Evolutionary conservation across 78 protist genomes (phyloP).

Genomic region (Dictyostelium brefeldianum): DNA sequence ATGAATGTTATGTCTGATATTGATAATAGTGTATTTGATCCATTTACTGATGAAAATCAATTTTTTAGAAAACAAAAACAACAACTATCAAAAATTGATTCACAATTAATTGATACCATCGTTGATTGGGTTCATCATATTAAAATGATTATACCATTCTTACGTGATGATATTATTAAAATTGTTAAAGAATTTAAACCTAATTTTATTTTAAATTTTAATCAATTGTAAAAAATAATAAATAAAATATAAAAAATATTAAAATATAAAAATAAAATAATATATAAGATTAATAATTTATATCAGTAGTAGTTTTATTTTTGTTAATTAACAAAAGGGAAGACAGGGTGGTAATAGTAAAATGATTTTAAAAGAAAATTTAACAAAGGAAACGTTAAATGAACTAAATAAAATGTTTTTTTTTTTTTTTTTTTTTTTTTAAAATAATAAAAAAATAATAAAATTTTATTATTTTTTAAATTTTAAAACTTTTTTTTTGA

Average conservation of each 20-base stretch:
- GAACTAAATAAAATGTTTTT: not conserved
- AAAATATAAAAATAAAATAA: not conserved
- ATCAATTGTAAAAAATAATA: not conserved
- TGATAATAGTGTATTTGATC: not conserved
- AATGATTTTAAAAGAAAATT: too few species aligned
- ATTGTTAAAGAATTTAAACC: constrained; percentile 8
- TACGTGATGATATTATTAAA: constrained; percentile 10
- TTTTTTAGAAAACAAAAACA: not conserved
- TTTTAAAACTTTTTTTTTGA: too few species aligned
- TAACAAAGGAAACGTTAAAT: too few species aligned
- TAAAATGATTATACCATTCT: not conserved
- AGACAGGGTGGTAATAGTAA: too few species aligned
- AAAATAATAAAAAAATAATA: not conserved
- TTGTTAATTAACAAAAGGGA: too few species aligned
- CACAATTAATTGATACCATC: constrained; percentile 11
- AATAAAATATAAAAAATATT: not conserved
- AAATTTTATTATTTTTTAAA: not conserved
- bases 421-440: not conserved
- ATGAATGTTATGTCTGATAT: not conserved
- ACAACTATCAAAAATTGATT: not conserved
- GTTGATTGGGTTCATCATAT: constrained; percentile 25
- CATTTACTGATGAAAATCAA: not conserved
- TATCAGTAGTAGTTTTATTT: too few species aligned
- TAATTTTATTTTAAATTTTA: not conserved
- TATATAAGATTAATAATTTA: too few species aligned